These are phyloP conservation scores for Meyerozyma athensensis DNA, from an alignment of 1,139 yeast genomes.

Conservation along the genomic window DNA sequence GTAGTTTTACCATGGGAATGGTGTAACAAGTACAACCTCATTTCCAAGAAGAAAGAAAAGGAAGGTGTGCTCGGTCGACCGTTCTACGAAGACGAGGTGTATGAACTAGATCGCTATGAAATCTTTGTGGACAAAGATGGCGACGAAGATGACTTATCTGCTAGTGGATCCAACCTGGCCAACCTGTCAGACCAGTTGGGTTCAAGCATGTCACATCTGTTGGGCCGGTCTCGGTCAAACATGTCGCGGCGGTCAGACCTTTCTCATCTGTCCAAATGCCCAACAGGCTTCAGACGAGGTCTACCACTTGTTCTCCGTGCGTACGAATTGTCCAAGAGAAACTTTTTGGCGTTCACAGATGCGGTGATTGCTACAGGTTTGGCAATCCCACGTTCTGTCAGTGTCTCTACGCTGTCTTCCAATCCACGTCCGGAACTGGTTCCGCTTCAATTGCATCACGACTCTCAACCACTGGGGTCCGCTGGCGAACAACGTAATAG, in stretches of 20 bases:
- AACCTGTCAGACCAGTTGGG: too few species aligned
- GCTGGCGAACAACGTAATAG: slow-evolving; percentile 12
- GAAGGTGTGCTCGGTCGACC: slow-evolving; percentile 79
- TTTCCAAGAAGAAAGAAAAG: slow-evolving; percentile 64
- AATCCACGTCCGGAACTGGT: neutral
- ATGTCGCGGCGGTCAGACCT: too few species aligned
- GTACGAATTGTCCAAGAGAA: slow-evolving; percentile 23
- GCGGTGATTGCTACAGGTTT: slow-evolving; percentile 55
- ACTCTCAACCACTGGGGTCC: slow-evolving; percentile 3
- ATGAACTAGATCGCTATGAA: slow-evolving; percentile 41
- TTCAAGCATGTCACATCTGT: too few species aligned
- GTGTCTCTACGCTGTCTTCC: slow-evolving; percentile 27
- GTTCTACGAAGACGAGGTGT: slow-evolving; percentile 64
- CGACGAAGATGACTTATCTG: slow-evolving; percentile 17
- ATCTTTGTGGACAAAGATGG: slow-evolving; percentile 34
- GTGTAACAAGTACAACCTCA: slow-evolving; percentile 63
- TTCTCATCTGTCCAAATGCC: too few species aligned
- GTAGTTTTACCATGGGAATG: slow-evolving; percentile 86
- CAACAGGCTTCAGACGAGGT: neutral
- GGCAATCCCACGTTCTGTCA: slow-evolving; percentile 53
- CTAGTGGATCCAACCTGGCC: too few species aligned
- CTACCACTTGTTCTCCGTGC: neutral
- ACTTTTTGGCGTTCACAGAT: slow-evolving; percentile 46
- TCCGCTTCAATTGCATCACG: too few species aligned
- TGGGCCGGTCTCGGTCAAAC: too few species aligned